These are phyloP conservation scores for Hansfordia pulvinata DNA, from an alignment of 2,329 filamentous ascomycete genomes.

Conservation along the genomic window DNA sequence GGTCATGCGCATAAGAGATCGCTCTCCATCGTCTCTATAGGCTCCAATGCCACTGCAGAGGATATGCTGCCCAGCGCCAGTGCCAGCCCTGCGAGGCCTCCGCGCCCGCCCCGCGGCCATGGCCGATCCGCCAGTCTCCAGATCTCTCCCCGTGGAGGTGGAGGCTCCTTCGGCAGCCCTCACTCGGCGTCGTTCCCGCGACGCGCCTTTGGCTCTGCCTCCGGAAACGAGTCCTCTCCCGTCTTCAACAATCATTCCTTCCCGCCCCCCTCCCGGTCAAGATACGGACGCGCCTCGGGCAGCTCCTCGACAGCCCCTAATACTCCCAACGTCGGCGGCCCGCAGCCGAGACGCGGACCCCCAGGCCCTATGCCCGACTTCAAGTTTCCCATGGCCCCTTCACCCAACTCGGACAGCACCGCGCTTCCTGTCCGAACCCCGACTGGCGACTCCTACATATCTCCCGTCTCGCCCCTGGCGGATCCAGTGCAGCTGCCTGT, in stretches of 20 bases:
- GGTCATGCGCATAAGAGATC: constrained; percentile 60
- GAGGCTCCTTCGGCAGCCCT: constrained; percentile 23
- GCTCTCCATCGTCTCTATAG: constrained; percentile 71
- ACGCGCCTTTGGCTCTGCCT: constrained; percentile 29
- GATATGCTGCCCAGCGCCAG: constrained; percentile 26
- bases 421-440: constrained; percentile 10
- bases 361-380: constrained; percentile 38
- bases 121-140: constrained; percentile 72
- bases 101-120: constrained; percentile 50
- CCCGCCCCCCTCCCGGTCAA: no score
- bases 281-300: constrained; percentile 23
- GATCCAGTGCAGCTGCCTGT: constrained; percentile 22
- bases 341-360: constrained; percentile 20
- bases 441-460: constrained; percentile 21
- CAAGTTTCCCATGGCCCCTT: constrained; percentile 37
- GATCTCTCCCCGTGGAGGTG: constrained; percentile 40
- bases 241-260: constrained; percentile 39
- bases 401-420: constrained; percentile 24
- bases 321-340: constrained; percentile 23
- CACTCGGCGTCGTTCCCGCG: constrained; percentile 25
- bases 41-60: constrained; percentile 33
- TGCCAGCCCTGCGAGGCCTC: constrained; percentile 25
- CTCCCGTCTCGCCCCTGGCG: constrained; percentile 19
- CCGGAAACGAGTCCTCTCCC: constrained; percentile 25
- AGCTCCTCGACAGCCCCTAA: constrained; percentile 29